Percentiles rank a stretch among this genome's conserved stretches.
Conservation (phyloP, 805 yeast genomes). For the Priceomyces castillae region DNA sequence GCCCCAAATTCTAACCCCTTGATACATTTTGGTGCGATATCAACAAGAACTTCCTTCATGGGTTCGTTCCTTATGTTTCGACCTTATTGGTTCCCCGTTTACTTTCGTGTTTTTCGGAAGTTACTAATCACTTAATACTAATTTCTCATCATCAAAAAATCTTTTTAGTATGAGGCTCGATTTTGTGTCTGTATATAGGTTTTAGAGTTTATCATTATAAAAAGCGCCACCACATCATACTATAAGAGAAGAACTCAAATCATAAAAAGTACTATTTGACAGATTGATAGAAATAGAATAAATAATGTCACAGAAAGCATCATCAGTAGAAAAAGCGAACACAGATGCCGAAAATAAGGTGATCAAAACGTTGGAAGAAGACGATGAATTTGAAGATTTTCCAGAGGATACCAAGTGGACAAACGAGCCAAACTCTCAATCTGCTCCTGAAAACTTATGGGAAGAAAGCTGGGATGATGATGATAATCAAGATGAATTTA, state of each 20-base stretch:
- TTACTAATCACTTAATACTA: not conserved
- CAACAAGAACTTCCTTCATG: conserved; percentile 56
- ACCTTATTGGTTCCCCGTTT: conserved; percentile 1
- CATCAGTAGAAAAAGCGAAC: conserved; percentile 2
- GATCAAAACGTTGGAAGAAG: conserved; percentile 83
- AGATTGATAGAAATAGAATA: not conserved
- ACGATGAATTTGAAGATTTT: conserved; percentile 96
- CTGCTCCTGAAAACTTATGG: conserved; percentile 69
- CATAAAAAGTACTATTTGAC: not conserved
- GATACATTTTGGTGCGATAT: conserved; percentile 86
- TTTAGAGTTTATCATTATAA: not conserved
- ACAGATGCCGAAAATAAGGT: conserved; percentile 33
- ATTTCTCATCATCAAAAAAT: not conserved
- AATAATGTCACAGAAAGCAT: conserved; percentile 6
- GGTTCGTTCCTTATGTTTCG: not conserved
- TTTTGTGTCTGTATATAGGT: conserved; percentile 1
- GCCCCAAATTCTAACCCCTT: conserved; percentile 91
- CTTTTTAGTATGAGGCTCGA: not conserved
- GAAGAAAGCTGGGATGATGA: conserved; percentile 98
- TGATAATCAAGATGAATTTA: conserved; percentile 87
- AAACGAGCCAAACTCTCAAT: conserved; percentile 50
- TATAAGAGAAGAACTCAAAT: not conserved
- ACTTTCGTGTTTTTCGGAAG: not conserved
- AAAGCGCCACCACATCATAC: not conserved
- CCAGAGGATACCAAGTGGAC: conserved; percentile 83